Evolutionary conservation across 2,329 filamentous ascomycete genomes (phyloP).

Genomic region (Cadophora malorum): DNA sequence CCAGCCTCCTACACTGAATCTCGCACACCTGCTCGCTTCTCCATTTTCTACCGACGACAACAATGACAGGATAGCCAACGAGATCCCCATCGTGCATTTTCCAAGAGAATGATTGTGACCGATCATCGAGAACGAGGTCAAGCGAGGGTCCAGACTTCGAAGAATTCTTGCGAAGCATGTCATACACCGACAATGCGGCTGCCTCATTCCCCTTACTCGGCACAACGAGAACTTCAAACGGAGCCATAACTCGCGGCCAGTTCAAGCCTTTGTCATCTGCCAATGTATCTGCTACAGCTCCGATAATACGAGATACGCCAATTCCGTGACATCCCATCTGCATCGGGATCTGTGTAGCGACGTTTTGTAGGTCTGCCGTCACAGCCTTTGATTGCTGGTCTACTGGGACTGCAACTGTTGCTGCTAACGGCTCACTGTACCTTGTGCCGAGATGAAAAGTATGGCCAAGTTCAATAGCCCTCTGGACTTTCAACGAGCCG

Average conservation of each 20-base stretch:
- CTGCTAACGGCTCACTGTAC: slow-evolving; percentile 79
- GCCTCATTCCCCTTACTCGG: slow-evolving; percentile 53
- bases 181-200: slow-evolving; percentile 67
- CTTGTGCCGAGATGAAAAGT: slow-evolving; percentile 93
- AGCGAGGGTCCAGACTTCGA: slow-evolving; percentile 44
- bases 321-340: slow-evolving; percentile 98
- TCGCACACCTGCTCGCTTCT: slow-evolving; percentile 42
- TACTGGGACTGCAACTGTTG: slow-evolving; percentile 59
- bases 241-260: slow-evolving; percentile 88
- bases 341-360: slow-evolving; percentile 58
- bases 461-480: slow-evolving; percentile 89
- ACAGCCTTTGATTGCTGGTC: slow-evolving; percentile 24
- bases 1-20: slow-evolving; percentile 44
- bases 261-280: slow-evolving; percentile 77
- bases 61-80: slow-evolving; percentile 83
- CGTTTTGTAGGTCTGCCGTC: neutral
- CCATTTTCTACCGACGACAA: slow-evolving; percentile 80
- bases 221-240: slow-evolving; percentile 78
- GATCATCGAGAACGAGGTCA: slow-evolving; percentile 79
- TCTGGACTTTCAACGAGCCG: slow-evolving; percentile 68
- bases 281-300: slow-evolving; percentile 79
- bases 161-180: slow-evolving; percentile 52
- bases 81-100: slow-evolving; percentile 91
- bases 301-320: slow-evolving; percentile 88
- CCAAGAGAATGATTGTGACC: slow-evolving; percentile 73